Percentiles rank a stretch among this genome's conserved stretches.
These are phyloP conservation scores for Coemansia guatemalensis DNA, from an alignment of 192 early-diverging fungal genomes.

Conservation along the genomic window DNA sequence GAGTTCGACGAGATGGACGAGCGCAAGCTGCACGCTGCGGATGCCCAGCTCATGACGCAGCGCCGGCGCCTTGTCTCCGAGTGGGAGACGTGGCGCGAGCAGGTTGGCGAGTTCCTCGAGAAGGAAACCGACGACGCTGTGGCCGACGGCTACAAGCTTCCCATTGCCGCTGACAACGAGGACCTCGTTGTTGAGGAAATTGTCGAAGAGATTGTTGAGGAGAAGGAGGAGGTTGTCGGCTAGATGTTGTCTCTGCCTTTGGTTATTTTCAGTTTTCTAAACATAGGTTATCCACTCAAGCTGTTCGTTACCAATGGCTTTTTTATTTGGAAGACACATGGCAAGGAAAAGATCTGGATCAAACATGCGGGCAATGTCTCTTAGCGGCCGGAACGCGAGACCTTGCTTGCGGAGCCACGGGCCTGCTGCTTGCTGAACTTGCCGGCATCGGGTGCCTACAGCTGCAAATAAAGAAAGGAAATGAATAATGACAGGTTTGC, in stretches of 20 bases:
- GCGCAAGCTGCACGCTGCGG: slow-evolving; percentile 64
- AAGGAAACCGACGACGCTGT: slow-evolving; percentile 57
- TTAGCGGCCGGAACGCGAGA: slow-evolving; percentile 47
- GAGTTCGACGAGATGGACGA: slow-evolving; percentile 91
- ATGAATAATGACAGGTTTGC: too few relatives aligned
- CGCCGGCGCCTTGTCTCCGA: slow-evolving; percentile 75
- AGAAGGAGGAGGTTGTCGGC: slow-evolving; percentile 50
- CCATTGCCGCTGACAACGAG: slow-evolving; percentile 81
- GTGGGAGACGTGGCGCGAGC: slow-evolving; percentile 81
- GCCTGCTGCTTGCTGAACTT: slow-evolving; percentile 49
- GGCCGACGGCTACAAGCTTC: slow-evolving; percentile 65
- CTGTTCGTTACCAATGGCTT: too few relatives aligned
- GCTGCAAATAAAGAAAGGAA: not conserved
- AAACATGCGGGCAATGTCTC: not conserved
- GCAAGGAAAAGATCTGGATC: slow-evolving; percentile 15
- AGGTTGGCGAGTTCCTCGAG: slow-evolving; percentile 56
- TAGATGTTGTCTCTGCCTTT: slow-evolving; percentile 12
- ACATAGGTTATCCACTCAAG: not conserved
- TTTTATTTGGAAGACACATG: slow-evolving; percentile 1
- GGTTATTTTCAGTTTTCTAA: not conserved
- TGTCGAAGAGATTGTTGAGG: slow-evolving; percentile 69
- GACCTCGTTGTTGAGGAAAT: slow-evolving; percentile 89
- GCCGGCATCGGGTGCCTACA: slow-evolving; percentile 32
- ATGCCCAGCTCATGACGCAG: slow-evolving; percentile 73
- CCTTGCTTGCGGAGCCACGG: slow-evolving; percentile 41